Base-by-base conservation (phyloP, 1,284 basidiomycete species). In the Apiotrichum sp. region DNA sequence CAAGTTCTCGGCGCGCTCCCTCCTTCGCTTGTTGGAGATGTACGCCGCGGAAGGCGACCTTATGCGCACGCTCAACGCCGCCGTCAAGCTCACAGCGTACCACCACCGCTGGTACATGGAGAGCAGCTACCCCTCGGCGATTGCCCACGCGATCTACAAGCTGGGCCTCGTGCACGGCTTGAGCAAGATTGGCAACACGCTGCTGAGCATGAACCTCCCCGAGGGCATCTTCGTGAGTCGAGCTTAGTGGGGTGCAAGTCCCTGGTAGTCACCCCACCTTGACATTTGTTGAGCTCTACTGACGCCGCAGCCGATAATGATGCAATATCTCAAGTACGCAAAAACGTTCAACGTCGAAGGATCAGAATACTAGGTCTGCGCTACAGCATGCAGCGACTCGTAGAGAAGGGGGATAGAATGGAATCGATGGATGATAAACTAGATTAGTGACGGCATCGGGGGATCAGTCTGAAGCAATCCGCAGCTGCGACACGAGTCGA, bases 41-140 rank as follows among this genome's bases (percentile, higher is more conserved):
- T 98, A 97, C 68, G 86, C 91, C 4, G 91, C 92, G 10, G 92
- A 96, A 66, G 87, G 89, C 1, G 95, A 98, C 71, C 85, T 98
- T 50, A 88, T 88, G 69, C 80, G 92, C 41, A 86, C 86, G 47
- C 82, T 98, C 60, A 93, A 95, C 76, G 89, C 89, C 1, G 93
- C 90, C 1, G 89, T 97, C 61, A 82, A 92, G 44, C 83, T 98
- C 52, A 90, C 91, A 33, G 91, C 92, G 22, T 98, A 98, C 78
- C 88, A 95, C 72, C 81, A 84, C 63, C 70, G 83, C 76, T 78
- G 76, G 77, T 77, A 78, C 84, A 86, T 76, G 87, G 85, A 58
- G 84, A 89, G 68, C 85, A 87, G 86, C 64, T 98, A 89, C 72
- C 95, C 95, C 1, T 91, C 91, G 2, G 84, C 87, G 59, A 91